Conservation (phyloP, 2,329 filamentous ascomycete species). For the Leptographium lundbergii region DNA sequence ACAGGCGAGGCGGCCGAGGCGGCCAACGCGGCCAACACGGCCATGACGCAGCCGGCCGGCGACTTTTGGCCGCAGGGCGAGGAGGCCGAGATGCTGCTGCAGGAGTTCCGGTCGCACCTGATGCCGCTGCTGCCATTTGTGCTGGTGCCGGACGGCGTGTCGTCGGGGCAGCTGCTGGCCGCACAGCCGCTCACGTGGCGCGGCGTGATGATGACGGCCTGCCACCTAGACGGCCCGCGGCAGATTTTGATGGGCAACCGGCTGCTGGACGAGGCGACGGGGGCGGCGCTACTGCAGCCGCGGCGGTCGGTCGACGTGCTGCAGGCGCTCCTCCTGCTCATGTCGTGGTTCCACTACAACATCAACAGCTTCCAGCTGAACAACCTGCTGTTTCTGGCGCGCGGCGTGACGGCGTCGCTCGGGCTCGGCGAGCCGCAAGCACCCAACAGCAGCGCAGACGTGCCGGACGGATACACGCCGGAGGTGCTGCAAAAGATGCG, state of each 20-base stretch:
- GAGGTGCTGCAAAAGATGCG: constrained; percentile 26
- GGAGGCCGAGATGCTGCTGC: constrained; percentile 28
- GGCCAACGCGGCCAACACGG: no score
- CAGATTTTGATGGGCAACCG: constrained; percentile 31
- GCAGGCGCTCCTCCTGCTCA: constrained; percentile 30
- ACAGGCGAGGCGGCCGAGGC: no score
- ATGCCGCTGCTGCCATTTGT: constrained; percentile 32
- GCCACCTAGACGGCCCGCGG: constrained; percentile 28
- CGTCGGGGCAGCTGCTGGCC: constrained; percentile 23
- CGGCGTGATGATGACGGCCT: constrained; percentile 31
- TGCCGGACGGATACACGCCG: not conserved
- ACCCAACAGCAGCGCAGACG: not conserved
- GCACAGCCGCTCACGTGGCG: constrained; percentile 35
- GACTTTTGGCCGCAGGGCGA: constrained; percentile 26
- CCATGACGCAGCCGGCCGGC: constrained; percentile 1
- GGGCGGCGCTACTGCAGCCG: constrained; percentile 27
- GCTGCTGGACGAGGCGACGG: constrained; percentile 29
- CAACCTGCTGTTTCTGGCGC: constrained; percentile 34
- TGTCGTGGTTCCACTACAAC: constrained; percentile 36
- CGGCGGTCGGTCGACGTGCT: constrained; percentile 32
- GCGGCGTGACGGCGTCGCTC: constrained; percentile 31
- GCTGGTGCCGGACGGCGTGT: constrained; percentile 24
- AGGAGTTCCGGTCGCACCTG: constrained; percentile 21
- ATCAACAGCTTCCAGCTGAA: constrained; percentile 36
- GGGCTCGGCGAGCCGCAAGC: constrained; percentile 22